Base-by-base conservation (phyloP, 305 asterid genomes). In the Fraxinus platypoda region DNA sequence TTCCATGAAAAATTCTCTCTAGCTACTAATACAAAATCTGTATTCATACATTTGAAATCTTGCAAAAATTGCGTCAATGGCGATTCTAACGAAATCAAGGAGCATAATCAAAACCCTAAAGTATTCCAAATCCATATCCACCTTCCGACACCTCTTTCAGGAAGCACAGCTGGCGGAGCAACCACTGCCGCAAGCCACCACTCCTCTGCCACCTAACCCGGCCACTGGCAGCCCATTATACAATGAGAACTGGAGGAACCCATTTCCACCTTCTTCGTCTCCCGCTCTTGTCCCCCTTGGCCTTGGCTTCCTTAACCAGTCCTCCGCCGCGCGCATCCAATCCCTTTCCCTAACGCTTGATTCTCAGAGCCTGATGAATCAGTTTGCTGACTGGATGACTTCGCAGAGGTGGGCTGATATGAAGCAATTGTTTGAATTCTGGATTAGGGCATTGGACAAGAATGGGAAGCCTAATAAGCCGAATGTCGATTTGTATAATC, bases 401-500 rank as follows among this genome's bases (percentile, higher is more conserved):
- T 76, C 89, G 8, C 94, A 90, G 57, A 79, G 87, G 0, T 94
- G 97, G 97, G 81, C 17, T 57, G 97, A 94, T 9, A 85, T 93
- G 90, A 94, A 92, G 87, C 88, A 90, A 81, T 79, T 93, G 74
- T 94, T 92, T 74, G 98, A 94, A 90, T 76, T 80, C n/a, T 94
- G 98, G 98, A 84, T 91, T 80, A 85, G 87, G 85, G 88, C 91
- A 8, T 80, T 91, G 87, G 95, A 93, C 90, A 81, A 23, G 80
- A 86, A 85, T 76, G 98, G 98, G 81, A 93, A 91, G 86, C 97
- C 95, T 17, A 93, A 94, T 84, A 89, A 57, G 83, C 98, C 98
- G 7, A 94, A 93, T 84, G 97, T 87, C 19, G 83, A 87, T 75
- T 83, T 94, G 76, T 94, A 86, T 80, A 94, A 94, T 86, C 92